These are phyloP conservation scores for Komagataella phaffii DNA, from an alignment of 805 yeast species.

Conservation along the genomic window DNA sequence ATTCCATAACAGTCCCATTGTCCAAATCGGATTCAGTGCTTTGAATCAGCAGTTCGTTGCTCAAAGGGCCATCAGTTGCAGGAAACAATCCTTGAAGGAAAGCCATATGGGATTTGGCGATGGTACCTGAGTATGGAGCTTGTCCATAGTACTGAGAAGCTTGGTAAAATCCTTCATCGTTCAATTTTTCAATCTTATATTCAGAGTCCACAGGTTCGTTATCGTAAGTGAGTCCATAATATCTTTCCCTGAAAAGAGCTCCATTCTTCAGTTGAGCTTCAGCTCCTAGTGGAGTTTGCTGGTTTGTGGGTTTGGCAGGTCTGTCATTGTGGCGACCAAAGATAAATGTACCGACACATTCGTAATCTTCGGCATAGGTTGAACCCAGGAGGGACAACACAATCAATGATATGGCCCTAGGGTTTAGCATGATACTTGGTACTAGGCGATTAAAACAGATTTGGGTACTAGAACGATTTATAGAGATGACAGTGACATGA, in stretches of 20 bases:
- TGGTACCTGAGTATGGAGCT: conserved; percentile 21
- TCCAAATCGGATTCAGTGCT: conserved; percentile 18
- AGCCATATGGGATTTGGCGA: conserved; percentile 25
- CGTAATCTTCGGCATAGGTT: conserved; percentile 9
- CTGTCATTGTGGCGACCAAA: conserved; percentile 38
- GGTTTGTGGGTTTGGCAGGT: conserved; percentile 27
- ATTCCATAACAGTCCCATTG: conserved; percentile 24
- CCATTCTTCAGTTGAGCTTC: conserved; percentile 23
- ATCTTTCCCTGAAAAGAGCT: conserved; percentile 25
- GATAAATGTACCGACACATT: conserved; percentile 27
- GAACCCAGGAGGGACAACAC: conserved; percentile 1
- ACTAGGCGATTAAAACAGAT: background rate
- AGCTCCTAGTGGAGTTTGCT: conserved; percentile 31
- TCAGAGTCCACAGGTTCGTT: conserved; percentile 13
- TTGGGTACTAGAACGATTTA: conserved; percentile 3
- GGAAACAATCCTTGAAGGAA: conserved; percentile 37
- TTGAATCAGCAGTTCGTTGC: conserved; percentile 11
- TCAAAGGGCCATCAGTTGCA: conserved; percentile 18
- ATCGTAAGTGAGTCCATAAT: conserved; percentile 20
- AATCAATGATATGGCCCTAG: background rate
- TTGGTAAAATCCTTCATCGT: conserved; percentile 20
- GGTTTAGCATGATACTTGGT: background rate
- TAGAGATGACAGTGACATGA: too few species aligned
- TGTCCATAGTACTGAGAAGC: conserved; percentile 23
- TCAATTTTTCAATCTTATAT: conserved; percentile 17